Evolutionary conservation across 2,329 filamentous ascomycete species (phyloP).

Genomic region (Neonectria hederae): DNA sequence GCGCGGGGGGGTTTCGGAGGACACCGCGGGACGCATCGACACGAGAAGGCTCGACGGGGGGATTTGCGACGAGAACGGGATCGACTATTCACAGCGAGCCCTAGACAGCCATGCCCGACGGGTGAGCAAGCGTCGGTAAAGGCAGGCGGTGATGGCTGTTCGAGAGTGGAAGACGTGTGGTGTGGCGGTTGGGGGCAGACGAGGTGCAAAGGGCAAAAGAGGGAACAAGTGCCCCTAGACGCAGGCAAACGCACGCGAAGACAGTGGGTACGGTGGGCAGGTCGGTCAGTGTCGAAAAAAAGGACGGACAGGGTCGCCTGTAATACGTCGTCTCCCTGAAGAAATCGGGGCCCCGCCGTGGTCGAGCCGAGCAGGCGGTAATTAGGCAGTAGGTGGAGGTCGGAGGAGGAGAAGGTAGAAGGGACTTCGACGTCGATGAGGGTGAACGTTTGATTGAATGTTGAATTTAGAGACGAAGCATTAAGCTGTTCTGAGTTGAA

Average conservation of each 20-base stretch:
- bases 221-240: constrained; percentile 38
- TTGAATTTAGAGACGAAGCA: constrained; percentile 23
- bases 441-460: constrained; percentile 19
- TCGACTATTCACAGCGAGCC: constrained; percentile 11
- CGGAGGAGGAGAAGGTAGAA: not conserved
- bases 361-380: not conserved
- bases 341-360: constrained; percentile 15
- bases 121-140: constrained; percentile 26
- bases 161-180: constrained; percentile 29
- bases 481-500: constrained; percentile 26
- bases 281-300: constrained; percentile 37
- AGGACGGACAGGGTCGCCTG: constrained; percentile 37
- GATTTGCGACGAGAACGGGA: not conserved
- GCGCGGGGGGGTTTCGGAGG: constrained; percentile 31
- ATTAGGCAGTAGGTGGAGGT: constrained; percentile 1
- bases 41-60: constrained; percentile 15
- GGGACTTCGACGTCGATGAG: constrained; percentile 18
- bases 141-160: constrained; percentile 32
- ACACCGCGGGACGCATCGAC: constrained; percentile 34
- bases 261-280: constrained; percentile 37
- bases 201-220: constrained; percentile 34
- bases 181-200: constrained; percentile 37
- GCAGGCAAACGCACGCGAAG: constrained; percentile 35
- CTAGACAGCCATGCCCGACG: constrained; percentile 21
- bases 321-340: constrained; percentile 27